Evolutionary conservation across 1,284 basidiomycete species (phyloP), one percentile per base, ranked within the genome.

Genomic region (Porodaedalea pini): DNA sequence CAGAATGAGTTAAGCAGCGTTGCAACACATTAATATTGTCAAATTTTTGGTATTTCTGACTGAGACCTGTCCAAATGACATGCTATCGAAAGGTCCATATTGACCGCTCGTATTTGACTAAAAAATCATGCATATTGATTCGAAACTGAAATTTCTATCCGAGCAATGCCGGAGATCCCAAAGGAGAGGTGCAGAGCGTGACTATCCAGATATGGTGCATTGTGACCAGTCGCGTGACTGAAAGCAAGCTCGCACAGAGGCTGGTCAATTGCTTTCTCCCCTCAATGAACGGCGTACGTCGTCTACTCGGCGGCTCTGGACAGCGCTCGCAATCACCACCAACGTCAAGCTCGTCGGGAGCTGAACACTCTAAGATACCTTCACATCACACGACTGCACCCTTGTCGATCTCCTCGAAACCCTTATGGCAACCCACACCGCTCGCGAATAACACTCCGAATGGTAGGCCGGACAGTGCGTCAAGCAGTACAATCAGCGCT

Each of bases 301-400:
- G 63, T 32, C 54, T 63, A n/a, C 57, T 64, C 31, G 56, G 53
- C 53, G 60, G 59, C 5, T 56, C 44, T 11, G 47, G 48, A 10
- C 54, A 70, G 49, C 76, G 80, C 10, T 75, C 77, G 54, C 78
- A 79, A 77, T 75, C 78, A 8, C 75, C 78, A 4, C 70, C 71
- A 32, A 66, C 69, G 17, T 75, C 72, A 29, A 60, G 65, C 41
- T 52, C 65, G 37, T 50, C 67, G 55, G 57, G 65, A 37, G n/a
- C 63, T 13, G 60, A 61, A 29, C 54, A 53, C n/a, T 70, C 64
- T 45, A 56, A 67, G 47, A 65, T 66, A 60, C 68, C 67, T 47
- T 57, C 68, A 39, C 67, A 71, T 59, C 65, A 63, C n/a, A 64
- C 69, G 31, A 79, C 78, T 1, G 71, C 75, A 36, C 78, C 78